Evolutionary conservation across 2,329 filamentous ascomycete species (phyloP).

Genomic region (Pseudogymnoascus sp.): DNA sequence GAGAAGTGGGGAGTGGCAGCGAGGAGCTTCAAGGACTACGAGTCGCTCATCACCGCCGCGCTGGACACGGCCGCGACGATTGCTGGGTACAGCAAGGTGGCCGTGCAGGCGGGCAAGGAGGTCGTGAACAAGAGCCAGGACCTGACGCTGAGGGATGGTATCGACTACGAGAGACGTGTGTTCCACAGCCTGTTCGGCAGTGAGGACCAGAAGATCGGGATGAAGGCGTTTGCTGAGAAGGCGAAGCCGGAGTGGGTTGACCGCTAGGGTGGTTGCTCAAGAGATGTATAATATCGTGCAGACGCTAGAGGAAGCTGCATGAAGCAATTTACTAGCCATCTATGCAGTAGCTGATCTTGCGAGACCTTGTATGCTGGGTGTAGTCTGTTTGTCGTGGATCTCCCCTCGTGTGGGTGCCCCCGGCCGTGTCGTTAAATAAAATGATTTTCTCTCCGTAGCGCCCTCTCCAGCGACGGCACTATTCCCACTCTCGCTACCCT

Average conservation of each 20-base stretch:
- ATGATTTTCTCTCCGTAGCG: no score
- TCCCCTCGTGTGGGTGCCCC: not conserved
- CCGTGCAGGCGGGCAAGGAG: conserved; percentile 85
- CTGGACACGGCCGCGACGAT: conserved; percentile 82
- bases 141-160: conserved; percentile 73
- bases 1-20: conserved; percentile 87
- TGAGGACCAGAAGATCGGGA: conserved; percentile 92
- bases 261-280: conserved; percentile 40
- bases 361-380: not conserved
- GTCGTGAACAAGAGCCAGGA: conserved; percentile 99
- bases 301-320: not conserved
- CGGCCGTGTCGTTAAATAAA: no score
- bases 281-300: not conserved
- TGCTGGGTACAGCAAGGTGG: conserved; percentile 77
- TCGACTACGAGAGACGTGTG: conserved; percentile 87
- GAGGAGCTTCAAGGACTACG: conserved; percentile 67
- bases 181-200: conserved; percentile 93
- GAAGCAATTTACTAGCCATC: not conserved
- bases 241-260: conserved; percentile 85
- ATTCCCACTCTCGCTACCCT: no score
- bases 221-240: conserved; percentile 95
- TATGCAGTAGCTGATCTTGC: not conserved
- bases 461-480: no score
- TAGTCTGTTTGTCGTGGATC: not conserved
- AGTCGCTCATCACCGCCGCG: conserved; percentile 73